Evolutionary conservation across 2,329 filamentous ascomycete species (phyloP).

Genomic region (Venturia nashicola): DNA sequence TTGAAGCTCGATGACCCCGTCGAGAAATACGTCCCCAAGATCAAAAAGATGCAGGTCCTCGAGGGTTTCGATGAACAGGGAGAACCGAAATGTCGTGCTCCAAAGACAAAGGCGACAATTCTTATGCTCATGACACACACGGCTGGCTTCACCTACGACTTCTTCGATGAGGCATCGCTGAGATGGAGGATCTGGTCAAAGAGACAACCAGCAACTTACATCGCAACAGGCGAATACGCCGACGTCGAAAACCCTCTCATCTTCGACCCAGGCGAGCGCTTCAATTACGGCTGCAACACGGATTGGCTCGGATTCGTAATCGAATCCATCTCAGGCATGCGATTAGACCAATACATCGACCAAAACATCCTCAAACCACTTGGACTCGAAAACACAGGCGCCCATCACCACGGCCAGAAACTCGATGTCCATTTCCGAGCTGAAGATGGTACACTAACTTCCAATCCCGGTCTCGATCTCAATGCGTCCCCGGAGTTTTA

Average conservation of each 20-base stretch:
- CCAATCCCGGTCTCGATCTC: not conserved
- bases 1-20: conserved; percentile 23
- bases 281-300: conserved; percentile 21
- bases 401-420: not conserved
- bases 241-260: not conserved
- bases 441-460: not conserved
- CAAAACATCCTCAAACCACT: conserved; percentile 34
- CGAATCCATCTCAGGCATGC: conserved; percentile 30
- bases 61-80: conserved; percentile 14
- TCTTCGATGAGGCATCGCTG: conserved; percentile 38
- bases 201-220: not conserved
- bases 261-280: conserved; percentile 1
- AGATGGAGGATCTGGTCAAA: conserved; percentile 21
- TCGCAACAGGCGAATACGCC: not conserved
- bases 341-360: conserved; percentile 33
- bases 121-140: conserved; percentile 40
- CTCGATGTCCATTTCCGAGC: not conserved
- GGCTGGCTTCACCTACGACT: conserved; percentile 39
- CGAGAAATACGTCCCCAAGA: conserved; percentile 21
- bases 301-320: conserved; percentile 39
- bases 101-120: conserved; percentile 34
- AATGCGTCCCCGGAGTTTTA: not conserved
- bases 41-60: conserved; percentile 30
- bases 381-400: conserved; percentile 18
- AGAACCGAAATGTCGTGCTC: conserved; percentile 17